Percentiles rank a stretch among this genome's conserved stretches.
phyloP scores from a whole-genome alignment of 2,329 filamentous ascomycete genomes.

The Didymella pinodella region DNA sequence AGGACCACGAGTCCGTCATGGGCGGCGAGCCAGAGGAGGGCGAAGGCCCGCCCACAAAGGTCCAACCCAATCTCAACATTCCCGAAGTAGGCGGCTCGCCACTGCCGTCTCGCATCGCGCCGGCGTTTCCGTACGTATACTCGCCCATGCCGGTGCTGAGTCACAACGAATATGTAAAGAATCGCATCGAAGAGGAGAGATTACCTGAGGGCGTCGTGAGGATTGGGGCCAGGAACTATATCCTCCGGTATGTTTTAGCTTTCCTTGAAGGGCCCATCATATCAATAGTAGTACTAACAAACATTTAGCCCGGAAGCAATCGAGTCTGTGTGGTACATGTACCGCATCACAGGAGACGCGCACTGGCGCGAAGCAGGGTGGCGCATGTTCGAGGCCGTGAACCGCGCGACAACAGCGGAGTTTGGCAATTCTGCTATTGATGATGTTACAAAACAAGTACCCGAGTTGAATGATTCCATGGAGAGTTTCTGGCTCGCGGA shows the following conservation, averaged over 20 bases:
- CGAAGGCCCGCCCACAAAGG: constrained; percentile 36
- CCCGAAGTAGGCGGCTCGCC: constrained; percentile 17
- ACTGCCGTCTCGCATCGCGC: constrained; percentile 31
- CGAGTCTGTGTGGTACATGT: constrained; percentile 81
- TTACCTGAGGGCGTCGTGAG: constrained; percentile 65
- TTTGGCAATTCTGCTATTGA: constrained; percentile 71
- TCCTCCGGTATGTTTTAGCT: constrained; percentile 61
- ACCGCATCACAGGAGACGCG: constrained; percentile 72
- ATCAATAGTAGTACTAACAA: neutral
- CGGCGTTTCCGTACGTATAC: constrained; percentile 43
- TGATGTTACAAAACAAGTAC: constrained; percentile 66
- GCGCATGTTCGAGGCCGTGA: constrained; percentile 74
- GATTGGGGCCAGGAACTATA: constrained; percentile 66
- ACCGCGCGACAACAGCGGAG: constrained; percentile 66
- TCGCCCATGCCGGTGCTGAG: constrained; percentile 40
- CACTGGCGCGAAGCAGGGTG: constrained; percentile 74
- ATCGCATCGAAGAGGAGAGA: constrained; percentile 52
- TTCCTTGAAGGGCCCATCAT: neutral
- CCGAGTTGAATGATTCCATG: constrained; percentile 66
- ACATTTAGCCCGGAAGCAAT: constrained; percentile 72
- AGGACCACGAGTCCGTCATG: constrained; percentile 27
- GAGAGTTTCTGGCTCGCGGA: constrained; percentile 79
- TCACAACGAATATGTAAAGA: constrained; percentile 49
- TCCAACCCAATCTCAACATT: constrained; percentile 25
- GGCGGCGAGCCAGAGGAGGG: constrained; percentile 32